These are phyloP conservation scores for Ophiostoma montium DNA, from an alignment of 2,329 filamentous ascomycete genomes.

Conservation along the genomic window DNA sequence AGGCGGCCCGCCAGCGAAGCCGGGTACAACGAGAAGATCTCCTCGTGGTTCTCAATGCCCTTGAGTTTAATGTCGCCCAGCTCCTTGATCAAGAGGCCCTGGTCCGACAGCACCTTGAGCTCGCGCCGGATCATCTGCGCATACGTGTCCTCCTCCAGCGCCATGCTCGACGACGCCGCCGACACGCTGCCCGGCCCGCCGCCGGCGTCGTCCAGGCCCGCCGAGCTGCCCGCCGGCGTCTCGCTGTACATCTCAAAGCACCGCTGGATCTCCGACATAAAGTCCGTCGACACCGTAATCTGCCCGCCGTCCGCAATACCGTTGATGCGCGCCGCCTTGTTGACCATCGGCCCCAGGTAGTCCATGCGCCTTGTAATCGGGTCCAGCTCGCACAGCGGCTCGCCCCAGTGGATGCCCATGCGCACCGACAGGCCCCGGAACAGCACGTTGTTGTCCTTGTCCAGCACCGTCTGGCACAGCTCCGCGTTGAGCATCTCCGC, in stretches of 20 bases:
- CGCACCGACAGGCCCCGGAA: conserved; percentile 89
- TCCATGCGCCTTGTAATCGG: conserved; percentile 97
- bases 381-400: conserved; percentile 87
- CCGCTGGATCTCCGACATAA: conserved; percentile 88
- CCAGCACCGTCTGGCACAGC: conserved; percentile 67
- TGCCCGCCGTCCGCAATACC: conserved; percentile 92
- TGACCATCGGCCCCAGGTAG: conserved; percentile 99
- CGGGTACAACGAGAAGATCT: conserved; percentile 90
- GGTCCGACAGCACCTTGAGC: conserved; percentile 69
- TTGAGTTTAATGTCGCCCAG: conserved; percentile 87
- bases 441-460: conserved; percentile 76
- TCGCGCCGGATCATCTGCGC: conserved; percentile 74
- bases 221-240: conserved; percentile 37
- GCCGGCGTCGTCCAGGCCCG: conserved; percentile 27
- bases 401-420: conserved; percentile 95
- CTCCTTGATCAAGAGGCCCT: conserved; percentile 94
- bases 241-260: conserved; percentile 84
- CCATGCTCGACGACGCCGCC: not conserved
- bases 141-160: conserved; percentile 60
- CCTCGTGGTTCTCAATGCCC: conserved; percentile 91
- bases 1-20: conserved; percentile 74
- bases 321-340: conserved; percentile 87
- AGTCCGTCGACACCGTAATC: conserved; percentile 92
- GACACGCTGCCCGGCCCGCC: not conserved
- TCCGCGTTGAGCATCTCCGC: conserved; percentile 79